Conservation (phyloP, 768 basidiomycete genomes). For the Krasilnikovozyma curviuscula region DNA sequence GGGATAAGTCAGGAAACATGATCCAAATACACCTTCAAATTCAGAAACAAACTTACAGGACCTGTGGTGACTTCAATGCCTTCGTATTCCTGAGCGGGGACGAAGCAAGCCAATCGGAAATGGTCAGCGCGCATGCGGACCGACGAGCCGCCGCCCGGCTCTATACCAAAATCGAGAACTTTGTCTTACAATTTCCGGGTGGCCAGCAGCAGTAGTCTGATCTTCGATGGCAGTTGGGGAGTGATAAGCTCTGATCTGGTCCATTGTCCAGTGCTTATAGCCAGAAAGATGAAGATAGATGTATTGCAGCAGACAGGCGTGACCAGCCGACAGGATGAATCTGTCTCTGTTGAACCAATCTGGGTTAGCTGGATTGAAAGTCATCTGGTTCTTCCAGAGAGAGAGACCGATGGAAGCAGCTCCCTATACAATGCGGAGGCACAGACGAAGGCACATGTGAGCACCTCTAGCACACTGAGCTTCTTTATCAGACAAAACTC, state of each 20-base stretch:
- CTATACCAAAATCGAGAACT: too few relatives aligned
- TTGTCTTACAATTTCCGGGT: constrained; percentile 28
- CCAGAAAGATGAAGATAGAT: constrained; percentile 24
- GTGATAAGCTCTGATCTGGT: constrained; percentile 24
- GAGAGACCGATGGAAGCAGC: constrained; percentile 25
- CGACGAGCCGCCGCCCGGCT: too few relatives aligned
- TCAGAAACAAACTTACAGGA: too few relatives aligned
- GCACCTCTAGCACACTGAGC: too few relatives aligned
- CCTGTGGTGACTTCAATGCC: constrained; percentile 24
- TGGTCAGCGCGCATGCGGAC: neutral
- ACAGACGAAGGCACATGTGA: too few relatives aligned
- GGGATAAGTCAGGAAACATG: too few relatives aligned
- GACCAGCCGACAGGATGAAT: constrained; percentile 23
- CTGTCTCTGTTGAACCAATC: constrained; percentile 26
- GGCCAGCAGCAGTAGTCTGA: constrained; percentile 23
- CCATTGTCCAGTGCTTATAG: constrained; percentile 24
- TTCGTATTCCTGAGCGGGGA: constrained; percentile 8
- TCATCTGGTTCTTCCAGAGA: constrained; percentile 23
- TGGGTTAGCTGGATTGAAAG: constrained; percentile 25
- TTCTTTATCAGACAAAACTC: too few relatives aligned
- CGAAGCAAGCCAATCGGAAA: neutral
- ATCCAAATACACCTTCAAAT: too few relatives aligned
- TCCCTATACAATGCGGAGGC: too few relatives aligned
- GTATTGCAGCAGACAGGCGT: constrained; percentile 26
- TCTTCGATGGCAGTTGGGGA: constrained; percentile 15